Conservation (phyloP, 2,329 filamentous ascomycete genomes). For the Fusarium stilboides region DNA sequence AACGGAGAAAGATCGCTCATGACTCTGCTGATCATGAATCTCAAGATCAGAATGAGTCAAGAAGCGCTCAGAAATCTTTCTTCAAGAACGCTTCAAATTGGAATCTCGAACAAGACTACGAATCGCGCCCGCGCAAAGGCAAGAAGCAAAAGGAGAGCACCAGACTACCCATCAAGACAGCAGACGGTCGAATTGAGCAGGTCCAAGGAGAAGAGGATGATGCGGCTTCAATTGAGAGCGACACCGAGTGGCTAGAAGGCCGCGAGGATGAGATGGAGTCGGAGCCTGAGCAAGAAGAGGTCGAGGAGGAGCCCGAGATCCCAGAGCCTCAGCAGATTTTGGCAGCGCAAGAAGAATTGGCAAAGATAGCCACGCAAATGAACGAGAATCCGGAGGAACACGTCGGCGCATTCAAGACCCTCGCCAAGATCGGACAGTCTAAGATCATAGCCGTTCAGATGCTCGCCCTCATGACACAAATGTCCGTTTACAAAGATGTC, state of each 20-base stretch:
- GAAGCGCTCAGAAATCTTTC: conserved; percentile 73
- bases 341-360: conserved; percentile 92
- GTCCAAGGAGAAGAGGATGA: conserved; percentile 70
- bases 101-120: conserved; percentile 94
- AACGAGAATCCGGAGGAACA: conserved; percentile 97
- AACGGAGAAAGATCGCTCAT: conserved; percentile 72
- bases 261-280: conserved; percentile 68
- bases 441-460: conserved; percentile 83
- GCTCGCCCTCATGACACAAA: conserved; percentile 86
- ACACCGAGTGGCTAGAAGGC: conserved; percentile 75
- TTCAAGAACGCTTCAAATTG: conserved; percentile 84
- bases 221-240: conserved; percentile 71
- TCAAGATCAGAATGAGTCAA: conserved; percentile 52
- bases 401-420: conserved; percentile 80
- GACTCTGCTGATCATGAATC: conserved; percentile 63
- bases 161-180: conserved; percentile 88
- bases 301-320: conserved; percentile 72
- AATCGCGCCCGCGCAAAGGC: conserved; percentile 82
- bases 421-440: conserved; percentile 81
- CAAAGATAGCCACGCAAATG: conserved; percentile 82
- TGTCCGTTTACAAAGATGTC: conserved; percentile 93
- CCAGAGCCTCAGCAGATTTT: conserved; percentile 85
- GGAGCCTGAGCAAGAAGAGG: conserved; percentile 64
- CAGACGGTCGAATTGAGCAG: conserved; percentile 79
- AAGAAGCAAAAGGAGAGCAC: conserved; percentile 82